Evolutionary conservation across 305 asterid genomes (phyloP).

Genomic region (Solanum hybrid): DNA sequence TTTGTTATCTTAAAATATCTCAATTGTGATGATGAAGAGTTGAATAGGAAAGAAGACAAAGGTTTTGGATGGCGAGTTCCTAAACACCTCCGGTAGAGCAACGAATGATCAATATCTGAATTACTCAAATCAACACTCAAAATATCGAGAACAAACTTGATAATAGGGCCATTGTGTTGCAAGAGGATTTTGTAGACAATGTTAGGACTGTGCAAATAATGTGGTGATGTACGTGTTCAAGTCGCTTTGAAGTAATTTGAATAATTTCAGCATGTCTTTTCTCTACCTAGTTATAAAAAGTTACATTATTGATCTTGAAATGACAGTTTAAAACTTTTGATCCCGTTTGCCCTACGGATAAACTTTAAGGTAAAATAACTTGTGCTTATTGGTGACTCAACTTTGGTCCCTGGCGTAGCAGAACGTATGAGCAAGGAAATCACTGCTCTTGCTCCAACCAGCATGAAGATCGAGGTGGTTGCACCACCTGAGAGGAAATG

Average conservation of each 20-base stretch:
- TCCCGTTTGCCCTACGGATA: background rate
- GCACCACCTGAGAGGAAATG: no score
- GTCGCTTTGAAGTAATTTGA: background rate
- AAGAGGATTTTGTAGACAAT: background rate
- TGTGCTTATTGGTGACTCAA: no score
- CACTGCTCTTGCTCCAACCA: no score
- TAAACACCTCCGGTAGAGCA: background rate
- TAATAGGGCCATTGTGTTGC: background rate
- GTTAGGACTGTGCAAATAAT: background rate
- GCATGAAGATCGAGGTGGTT: no score
- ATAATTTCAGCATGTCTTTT: background rate
- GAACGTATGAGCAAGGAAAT: no score
- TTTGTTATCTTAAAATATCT: background rate
- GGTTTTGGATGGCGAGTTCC: background rate
- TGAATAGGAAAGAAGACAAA: background rate
- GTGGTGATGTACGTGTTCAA: background rate
- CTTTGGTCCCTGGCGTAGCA: no score
- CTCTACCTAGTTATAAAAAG: background rate
- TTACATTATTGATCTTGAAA: background rate
- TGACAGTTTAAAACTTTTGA: background rate
- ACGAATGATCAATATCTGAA: background rate
- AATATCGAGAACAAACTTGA: background rate
- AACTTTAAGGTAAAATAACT: background rate
- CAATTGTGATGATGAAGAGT: background rate
- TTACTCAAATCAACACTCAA: background rate